Percentiles rank a stretch among this genome's conserved stretches.
phyloP scores from a whole-genome alignment of 1,139 yeast genomes.

The Blastobotrys serpentis region DNA sequence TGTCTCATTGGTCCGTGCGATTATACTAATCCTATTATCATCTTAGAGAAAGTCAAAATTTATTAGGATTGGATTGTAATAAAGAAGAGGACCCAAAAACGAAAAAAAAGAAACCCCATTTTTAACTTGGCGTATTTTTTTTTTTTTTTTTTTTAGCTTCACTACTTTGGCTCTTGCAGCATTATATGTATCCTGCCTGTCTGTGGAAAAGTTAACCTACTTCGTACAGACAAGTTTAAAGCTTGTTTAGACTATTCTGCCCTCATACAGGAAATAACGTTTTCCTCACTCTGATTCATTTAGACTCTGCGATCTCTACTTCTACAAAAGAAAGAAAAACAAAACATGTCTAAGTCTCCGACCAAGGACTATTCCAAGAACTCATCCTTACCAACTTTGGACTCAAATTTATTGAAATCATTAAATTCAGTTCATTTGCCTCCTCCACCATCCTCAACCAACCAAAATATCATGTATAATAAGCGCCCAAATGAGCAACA shows the following conservation, averaged over 20 bases:
- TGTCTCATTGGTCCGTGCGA: background rate
- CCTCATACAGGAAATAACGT: no score
- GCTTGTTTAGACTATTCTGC: no score
- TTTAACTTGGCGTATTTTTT: no score
- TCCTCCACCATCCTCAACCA: conserved; percentile 43
- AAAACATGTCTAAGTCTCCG: conserved; percentile 11
- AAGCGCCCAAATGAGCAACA: background rate
- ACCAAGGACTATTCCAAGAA: conserved; percentile 3
- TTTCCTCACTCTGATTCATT: no score
- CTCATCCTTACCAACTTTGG: conserved; percentile 31
- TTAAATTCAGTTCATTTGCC: conserved; percentile 46
- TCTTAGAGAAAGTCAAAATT: background rate
- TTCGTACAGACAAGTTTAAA: no score
- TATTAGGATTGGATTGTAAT: background rate
- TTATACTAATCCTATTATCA: background rate
- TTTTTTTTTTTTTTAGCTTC: background rate
- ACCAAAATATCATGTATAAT: conserved; percentile 19
- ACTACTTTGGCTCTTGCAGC: background rate
- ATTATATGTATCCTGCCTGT: background rate
- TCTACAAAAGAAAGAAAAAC: background rate
- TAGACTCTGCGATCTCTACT: background rate
- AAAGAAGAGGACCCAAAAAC: background rate
- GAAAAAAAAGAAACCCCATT: no score
- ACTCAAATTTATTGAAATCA: conserved; percentile 44
- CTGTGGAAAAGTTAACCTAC: background rate